These are phyloP conservation scores for Aspergillus aculeatinus DNA, from an alignment of 2,329 filamentous ascomycete genomes.

Conservation along the genomic window DNA sequence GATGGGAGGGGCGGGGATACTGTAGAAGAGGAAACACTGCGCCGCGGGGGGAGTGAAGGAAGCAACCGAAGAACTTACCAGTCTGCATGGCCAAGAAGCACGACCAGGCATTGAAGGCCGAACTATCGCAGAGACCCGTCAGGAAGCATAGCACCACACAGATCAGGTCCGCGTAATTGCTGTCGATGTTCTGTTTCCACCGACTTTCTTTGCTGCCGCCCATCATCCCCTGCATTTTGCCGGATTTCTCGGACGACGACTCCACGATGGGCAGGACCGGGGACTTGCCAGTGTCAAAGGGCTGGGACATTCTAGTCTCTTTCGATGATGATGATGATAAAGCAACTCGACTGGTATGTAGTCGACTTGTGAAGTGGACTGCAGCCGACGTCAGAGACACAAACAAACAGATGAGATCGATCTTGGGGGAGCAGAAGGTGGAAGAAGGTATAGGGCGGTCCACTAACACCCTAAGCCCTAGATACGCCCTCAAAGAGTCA, in stretches of 20 bases:
- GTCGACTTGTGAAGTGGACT: not conserved
- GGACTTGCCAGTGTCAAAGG: not conserved
- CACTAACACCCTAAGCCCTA: not conserved
- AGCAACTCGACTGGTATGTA: not conserved
- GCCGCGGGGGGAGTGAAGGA: not conserved
- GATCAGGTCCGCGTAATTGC: constrained; percentile 37
- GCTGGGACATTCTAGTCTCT: not conserved
- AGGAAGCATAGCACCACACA: constrained; percentile 42
- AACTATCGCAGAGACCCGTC: constrained; percentile 47
- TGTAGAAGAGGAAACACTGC: too few relatives aligned
- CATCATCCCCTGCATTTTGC: not conserved
- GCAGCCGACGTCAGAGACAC: not conserved
- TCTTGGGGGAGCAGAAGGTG: not conserved
- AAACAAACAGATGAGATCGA: not conserved
- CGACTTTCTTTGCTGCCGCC: not conserved
- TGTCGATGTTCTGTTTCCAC: constrained; percentile 19
- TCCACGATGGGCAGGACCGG: constrained; percentile 5
- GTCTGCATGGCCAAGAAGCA: constrained; percentile 52
- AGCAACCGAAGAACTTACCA: constrained; percentile 29
- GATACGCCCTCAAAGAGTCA: not conserved
- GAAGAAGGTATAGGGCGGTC: not conserved
- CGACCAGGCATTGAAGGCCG: constrained; percentile 48
- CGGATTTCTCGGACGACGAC: not conserved
- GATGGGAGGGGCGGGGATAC: too few relatives aligned
- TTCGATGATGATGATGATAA: too few relatives aligned